Percentiles rank a stretch among this genome's conserved stretches.
phyloP scores from a whole-genome alignment of 2,329 filamentous ascomycete genomes.

The Aspergillus alliaceus region DNA sequence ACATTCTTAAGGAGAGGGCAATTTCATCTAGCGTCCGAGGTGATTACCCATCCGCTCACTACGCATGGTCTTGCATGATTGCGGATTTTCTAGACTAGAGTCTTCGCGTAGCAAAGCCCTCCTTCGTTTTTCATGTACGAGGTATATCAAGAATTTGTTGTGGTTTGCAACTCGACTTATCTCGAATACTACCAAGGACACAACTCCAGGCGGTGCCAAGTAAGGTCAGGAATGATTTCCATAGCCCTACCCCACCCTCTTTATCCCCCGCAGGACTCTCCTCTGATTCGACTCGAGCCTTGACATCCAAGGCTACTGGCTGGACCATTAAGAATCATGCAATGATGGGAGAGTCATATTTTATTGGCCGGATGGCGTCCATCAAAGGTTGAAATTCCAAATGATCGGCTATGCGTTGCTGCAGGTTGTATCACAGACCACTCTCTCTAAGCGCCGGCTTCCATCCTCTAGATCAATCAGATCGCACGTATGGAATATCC shows the following conservation, averaged over 20 bases:
- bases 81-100: too few species aligned
- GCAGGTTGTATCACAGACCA: constrained; percentile 11
- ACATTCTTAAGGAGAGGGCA: too few species aligned
- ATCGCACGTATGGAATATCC: background rate
- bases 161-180: too few species aligned
- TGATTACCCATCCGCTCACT: too few species aligned
- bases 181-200: too few species aligned
- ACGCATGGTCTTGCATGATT: too few species aligned
- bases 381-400: background rate
- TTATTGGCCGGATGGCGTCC: background rate
- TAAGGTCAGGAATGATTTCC: too few species aligned
- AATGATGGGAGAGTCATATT: background rate
- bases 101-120: too few species aligned
- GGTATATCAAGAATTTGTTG: too few species aligned
- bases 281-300: background rate
- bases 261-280: background rate
- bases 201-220: too few species aligned
- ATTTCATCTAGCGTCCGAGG: too few species aligned
- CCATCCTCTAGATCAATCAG: constrained; percentile 5
- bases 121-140: too few species aligned
- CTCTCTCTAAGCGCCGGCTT: constrained; percentile 8
- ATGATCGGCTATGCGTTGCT: constrained; percentile 3
- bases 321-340: background rate
- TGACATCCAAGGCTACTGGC: background rate
- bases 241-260: background rate